Conservation (phyloP, 2,329 filamentous ascomycete genomes). For the Diaporthe sp. region DNA sequence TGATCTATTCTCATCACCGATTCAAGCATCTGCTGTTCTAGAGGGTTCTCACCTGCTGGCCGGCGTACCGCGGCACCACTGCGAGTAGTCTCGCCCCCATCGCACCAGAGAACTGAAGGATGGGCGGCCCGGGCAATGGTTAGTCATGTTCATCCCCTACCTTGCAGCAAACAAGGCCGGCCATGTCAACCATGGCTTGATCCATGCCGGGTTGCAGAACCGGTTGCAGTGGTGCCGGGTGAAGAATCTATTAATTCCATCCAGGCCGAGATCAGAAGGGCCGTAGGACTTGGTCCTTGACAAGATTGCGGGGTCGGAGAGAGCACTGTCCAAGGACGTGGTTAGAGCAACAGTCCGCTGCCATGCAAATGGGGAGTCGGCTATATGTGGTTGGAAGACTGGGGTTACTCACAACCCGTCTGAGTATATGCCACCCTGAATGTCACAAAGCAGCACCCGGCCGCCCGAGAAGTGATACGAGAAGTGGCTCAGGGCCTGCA, state of each 20-base stretch:
- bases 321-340: neutral
- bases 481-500: neutral
- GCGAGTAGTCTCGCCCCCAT: no score
- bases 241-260: neutral
- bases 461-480: neutral
- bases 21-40: no score
- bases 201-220: neutral
- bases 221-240: neutral
- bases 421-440: neutral
- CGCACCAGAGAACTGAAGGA: no score
- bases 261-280: neutral
- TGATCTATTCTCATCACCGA: no score
- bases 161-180: neutral
- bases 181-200: rapidly evolving
- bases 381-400: no score
- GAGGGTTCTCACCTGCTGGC: no score
- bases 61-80: no score
- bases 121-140: no score
- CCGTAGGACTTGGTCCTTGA: neutral
- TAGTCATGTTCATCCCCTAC: neutral
- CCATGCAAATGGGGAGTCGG: neutral
- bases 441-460: neutral
- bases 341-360: neutral
- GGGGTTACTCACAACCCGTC: neutral
- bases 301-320: neutral